These are phyloP conservation scores for Acanthamoeba quina DNA, from an alignment of 208 protist species.

Conservation along the genomic window DNA sequence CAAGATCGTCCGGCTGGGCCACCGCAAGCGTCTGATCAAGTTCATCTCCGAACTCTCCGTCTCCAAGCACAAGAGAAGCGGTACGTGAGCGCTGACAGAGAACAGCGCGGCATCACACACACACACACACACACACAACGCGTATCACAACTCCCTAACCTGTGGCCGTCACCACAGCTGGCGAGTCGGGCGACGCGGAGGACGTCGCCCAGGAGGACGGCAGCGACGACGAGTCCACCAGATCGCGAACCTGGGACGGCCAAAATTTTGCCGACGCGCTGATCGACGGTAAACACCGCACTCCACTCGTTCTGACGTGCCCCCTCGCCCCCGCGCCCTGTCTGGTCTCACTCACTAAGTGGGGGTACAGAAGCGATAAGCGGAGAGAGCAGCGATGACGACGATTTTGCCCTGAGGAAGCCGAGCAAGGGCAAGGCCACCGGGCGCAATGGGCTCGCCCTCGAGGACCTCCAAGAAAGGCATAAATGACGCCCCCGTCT, in stretches of 20 bases:
- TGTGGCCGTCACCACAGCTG: background rate
- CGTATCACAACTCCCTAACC: background rate
- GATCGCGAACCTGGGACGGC: background rate
- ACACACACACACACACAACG: no score
- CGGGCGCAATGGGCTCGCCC: conserved; percentile 5
- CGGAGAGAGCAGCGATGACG: conserved; percentile 50
- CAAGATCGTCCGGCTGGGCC: conserved; percentile 29
- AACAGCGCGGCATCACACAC: no score
- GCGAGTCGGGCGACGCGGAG: background rate
- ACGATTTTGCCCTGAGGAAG: background rate
- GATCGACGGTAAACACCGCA: background rate
- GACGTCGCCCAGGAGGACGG: background rate
- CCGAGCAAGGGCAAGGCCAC: background rate
- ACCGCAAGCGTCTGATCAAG: conserved; percentile 59
- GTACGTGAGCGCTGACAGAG: background rate
- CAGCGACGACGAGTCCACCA: background rate
- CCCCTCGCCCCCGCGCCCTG: no score
- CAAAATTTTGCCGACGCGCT: conserved; percentile 17
- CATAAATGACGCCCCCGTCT: background rate
- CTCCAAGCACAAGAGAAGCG: background rate
- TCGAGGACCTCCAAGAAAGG: conserved; percentile 47
- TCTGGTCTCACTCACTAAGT: no score
- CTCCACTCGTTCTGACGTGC: background rate
- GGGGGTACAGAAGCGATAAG: background rate
- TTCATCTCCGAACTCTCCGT: conserved; percentile 1